phyloP scores from a whole-genome alignment of 129 eudicot species.

The Cynara cardunculus region DNA sequence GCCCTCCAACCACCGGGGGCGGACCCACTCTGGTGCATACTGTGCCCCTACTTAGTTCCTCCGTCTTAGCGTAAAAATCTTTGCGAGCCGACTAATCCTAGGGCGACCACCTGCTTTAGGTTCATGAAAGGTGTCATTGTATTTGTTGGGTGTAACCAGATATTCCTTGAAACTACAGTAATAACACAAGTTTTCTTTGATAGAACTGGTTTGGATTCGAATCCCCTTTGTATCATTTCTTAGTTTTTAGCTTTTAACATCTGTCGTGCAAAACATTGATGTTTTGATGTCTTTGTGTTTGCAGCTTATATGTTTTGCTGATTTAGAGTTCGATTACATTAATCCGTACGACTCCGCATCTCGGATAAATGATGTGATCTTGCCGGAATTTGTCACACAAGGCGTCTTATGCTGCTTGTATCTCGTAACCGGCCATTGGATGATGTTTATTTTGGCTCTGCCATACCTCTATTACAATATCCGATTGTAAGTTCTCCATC shows the following conservation, averaged over 20 bases:
- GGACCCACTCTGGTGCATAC: no score
- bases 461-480: conserved; percentile 77
- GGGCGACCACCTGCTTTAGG: no score
- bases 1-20: no score
- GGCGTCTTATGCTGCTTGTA: conserved; percentile 58
- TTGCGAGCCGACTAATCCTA: no score
- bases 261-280: not conserved
- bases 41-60: no score
- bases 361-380: conserved; percentile 59
- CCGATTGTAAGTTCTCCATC: conserved; percentile 51
- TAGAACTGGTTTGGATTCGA: no score
- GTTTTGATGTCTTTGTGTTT: conserved; percentile 3
- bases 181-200: no score
- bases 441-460: conserved; percentile 59
- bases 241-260: not conserved
- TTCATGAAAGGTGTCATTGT: no score
- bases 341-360: conserved; percentile 91
- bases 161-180: no score
- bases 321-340: conserved; percentile 84
- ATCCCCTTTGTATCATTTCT: no score
- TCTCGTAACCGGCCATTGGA: conserved; percentile 80
- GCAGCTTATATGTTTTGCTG: conserved; percentile 90
- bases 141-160: no score
- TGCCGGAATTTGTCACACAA: conserved; percentile 71
- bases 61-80: no score